Percentiles rank a stretch among this genome's conserved stretches.
These are phyloP conservation scores for Aspergillus conjunctus DNA, from an alignment of 495 filamentous ascomycete genomes.

Conservation along the genomic window DNA sequence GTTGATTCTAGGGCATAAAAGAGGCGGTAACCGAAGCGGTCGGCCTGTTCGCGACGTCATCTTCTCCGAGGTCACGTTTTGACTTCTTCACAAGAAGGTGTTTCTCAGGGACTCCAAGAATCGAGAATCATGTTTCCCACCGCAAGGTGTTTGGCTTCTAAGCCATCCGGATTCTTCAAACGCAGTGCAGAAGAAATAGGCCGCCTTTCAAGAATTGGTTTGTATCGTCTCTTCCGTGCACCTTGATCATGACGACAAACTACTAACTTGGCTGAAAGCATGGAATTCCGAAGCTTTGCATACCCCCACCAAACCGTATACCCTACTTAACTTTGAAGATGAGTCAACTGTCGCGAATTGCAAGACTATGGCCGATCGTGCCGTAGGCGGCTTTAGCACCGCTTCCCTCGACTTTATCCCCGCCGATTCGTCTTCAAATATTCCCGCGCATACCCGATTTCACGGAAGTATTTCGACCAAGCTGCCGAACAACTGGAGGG, in stretches of 20 bases:
- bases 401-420: constrained; percentile 69
- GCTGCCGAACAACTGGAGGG: constrained; percentile 58
- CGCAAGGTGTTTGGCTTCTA: constrained; percentile 49
- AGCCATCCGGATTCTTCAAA: constrained; percentile 56
- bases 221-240: constrained; percentile 14
- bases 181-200: constrained; percentile 67
- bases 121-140: constrained; percentile 49
- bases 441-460: constrained; percentile 69
- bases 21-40: neutral
- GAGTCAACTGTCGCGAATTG: constrained; percentile 62
- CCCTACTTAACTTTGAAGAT: constrained; percentile 62
- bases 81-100: neutral
- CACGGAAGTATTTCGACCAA: constrained; percentile 86
- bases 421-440: constrained; percentile 41
- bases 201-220: constrained; percentile 61
- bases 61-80: neutral
- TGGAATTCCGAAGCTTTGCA: constrained; percentile 52
- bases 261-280: constrained; percentile 34
- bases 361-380: constrained; percentile 83
- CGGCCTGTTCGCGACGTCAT: neutral
- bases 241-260: constrained; percentile 4
- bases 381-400: constrained; percentile 83
- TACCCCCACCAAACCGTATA: constrained; percentile 50
- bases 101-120: neutral
- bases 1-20: neutral